These are phyloP conservation scores for Balamuthia mandrillaris DNA, from an alignment of 208 protist genomes.

Conservation along the genomic window DNA sequence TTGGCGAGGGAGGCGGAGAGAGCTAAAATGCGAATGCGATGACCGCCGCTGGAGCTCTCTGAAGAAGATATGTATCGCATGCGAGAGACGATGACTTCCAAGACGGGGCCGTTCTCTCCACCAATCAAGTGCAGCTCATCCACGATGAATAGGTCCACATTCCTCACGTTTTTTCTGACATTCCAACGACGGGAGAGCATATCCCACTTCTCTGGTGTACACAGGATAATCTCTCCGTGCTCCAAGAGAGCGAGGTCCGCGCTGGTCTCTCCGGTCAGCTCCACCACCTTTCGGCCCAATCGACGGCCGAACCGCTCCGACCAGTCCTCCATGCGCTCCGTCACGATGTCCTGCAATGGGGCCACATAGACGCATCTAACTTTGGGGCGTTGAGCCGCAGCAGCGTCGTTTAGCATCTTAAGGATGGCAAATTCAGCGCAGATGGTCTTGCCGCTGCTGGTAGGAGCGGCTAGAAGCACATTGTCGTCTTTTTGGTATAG, in stretches of 20 bases:
- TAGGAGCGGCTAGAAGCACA: constrained; percentile 73
- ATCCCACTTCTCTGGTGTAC: constrained; percentile 79
- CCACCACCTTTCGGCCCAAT: constrained; percentile 47
- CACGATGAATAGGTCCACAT: constrained; percentile 70
- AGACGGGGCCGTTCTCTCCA: constrained; percentile 64
- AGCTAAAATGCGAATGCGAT: constrained; percentile 69
- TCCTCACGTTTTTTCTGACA: constrained; percentile 65
- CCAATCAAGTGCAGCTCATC: constrained; percentile 77
- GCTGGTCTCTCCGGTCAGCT: constrained; percentile 69
- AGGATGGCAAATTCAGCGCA: constrained; percentile 81
- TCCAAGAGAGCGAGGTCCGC: constrained; percentile 70
- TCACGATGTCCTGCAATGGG: background rate
- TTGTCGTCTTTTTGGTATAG: constrained; percentile 74
- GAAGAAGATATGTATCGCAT: constrained; percentile 84
- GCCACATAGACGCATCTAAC: constrained; percentile 17
- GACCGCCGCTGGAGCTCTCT: background rate
- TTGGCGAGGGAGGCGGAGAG: constrained; percentile 73
- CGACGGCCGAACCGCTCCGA: constrained; percentile 32
- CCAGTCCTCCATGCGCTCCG: constrained; percentile 67
- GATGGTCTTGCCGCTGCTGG: constrained; percentile 80
- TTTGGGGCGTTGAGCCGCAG: background rate
- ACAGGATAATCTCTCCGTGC: constrained; percentile 60
- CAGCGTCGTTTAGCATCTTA: constrained; percentile 47
- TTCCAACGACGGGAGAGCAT: constrained; percentile 79
- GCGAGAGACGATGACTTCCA: too few relatives aligned